Evolutionary conservation across 331 rosid genomes (phyloP).

Genomic region (Prunus yedoensis): DNA sequence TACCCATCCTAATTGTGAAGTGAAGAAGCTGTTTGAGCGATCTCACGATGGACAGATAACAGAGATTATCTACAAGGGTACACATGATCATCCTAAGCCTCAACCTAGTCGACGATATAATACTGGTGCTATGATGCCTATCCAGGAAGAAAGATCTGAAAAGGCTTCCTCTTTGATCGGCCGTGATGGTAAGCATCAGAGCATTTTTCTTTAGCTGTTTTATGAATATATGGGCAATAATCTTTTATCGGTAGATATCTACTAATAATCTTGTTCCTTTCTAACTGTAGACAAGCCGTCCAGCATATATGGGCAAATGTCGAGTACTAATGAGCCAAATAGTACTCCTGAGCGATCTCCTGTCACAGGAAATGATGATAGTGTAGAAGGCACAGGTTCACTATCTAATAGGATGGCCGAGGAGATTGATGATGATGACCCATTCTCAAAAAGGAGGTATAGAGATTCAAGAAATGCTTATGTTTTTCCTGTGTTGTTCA

Average conservation of each 20-base stretch:
- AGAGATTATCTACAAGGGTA: constrained; percentile 91
- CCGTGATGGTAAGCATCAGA: constrained; percentile 61
- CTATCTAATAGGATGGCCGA: constrained; percentile 49
- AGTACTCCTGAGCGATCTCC: constrained; percentile 57
- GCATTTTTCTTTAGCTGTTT: neutral
- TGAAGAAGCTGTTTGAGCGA: constrained; percentile 91
- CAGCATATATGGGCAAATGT: constrained; percentile 41
- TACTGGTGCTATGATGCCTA: constrained; percentile 51
- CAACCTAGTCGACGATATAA: constrained; percentile 80
- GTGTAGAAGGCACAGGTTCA: constrained; percentile 57
- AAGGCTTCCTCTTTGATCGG: constrained; percentile 58
- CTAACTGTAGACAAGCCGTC: constrained; percentile 58
- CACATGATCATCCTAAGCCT: constrained; percentile 97
- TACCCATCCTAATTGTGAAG: constrained; percentile 96
- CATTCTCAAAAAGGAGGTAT: constrained; percentile 81
- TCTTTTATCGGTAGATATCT: constrained; percentile 9
- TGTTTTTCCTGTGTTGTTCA: neutral
- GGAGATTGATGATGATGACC: constrained; percentile 77
- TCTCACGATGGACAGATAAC: constrained; percentile 90
- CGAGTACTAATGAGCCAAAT: constrained; percentile 53
- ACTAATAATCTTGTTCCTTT: constrained; percentile 22
- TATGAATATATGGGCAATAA: constrained; percentile 2
- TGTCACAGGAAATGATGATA: constrained; percentile 48
- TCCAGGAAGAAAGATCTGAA: constrained; percentile 68
- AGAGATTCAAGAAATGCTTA: neutral